Evolutionary conservation across 495 filamentous ascomycete genomes (phyloP).

Genomic region (Paragyromitra xinjiangensis): DNA sequence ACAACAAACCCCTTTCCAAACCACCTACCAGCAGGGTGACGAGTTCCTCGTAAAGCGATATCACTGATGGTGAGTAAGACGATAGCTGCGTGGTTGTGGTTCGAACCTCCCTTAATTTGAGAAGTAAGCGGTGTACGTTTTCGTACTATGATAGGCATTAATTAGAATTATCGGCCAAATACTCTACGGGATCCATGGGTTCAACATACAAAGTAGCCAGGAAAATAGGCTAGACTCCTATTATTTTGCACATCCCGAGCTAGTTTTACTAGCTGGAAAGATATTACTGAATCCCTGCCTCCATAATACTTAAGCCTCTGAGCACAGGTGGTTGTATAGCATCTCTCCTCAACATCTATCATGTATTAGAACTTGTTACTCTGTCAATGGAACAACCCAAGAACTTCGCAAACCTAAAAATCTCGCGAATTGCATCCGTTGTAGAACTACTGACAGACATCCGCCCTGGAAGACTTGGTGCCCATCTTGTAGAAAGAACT

Average conservation of each 20-base stretch:
- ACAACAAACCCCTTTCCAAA: neutral
- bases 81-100: neutral
- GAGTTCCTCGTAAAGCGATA: conserved; percentile 29
- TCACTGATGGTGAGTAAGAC: conserved; percentile 16
- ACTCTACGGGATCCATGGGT: neutral
- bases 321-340: neutral
- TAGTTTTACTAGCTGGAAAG: neutral
- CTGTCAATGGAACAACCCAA: neutral
- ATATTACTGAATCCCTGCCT: neutral
- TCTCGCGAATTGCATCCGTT: conserved; percentile 14
- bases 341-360: conserved; percentile 6
- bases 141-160: conserved; percentile 14
- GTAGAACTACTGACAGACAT: conserved; percentile 18
- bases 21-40: conserved; percentile 7
- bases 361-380: conserved; percentile 6
- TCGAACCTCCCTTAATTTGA: neutral
- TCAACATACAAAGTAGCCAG: conserved; percentile 13
- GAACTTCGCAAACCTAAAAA: conserved; percentile 17
- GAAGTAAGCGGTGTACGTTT: conserved; percentile 12
- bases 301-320: neutral
- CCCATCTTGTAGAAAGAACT: neutral
- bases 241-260: neutral
- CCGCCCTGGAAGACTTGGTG: neutral
- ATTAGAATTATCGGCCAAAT: neutral
- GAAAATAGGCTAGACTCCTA: neutral